Percentiles rank a stretch among this genome's conserved stretches.
Conservation (phyloP, 345 rosid species). For the Punica granatum region DNA sequence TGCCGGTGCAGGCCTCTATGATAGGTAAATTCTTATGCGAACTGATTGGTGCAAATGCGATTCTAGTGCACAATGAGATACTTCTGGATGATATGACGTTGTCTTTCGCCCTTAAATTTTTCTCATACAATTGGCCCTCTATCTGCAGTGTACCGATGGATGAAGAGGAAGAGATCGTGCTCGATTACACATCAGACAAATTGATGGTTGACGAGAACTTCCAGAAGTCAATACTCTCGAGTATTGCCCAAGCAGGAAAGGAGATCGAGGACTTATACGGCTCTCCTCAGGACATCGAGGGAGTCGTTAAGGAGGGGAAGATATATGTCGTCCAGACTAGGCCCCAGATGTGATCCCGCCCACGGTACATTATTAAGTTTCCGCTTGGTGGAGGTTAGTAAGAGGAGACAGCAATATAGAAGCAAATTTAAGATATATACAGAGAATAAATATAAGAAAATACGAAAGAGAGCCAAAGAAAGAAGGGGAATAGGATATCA, state of each 20-base stretch:
- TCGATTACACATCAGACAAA: conserved; percentile 78
- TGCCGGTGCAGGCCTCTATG: conserved; percentile 99
- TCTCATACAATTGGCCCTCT: not conserved
- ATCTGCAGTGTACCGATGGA: conserved; percentile 88
- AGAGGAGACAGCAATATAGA: not conserved
- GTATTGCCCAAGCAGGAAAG: conserved; percentile 72
- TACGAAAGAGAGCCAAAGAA: not conserved
- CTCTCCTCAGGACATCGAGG: conserved; percentile 93
- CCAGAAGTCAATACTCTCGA: conserved; percentile 53
- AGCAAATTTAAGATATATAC: not conserved
- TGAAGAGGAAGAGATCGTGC: conserved; percentile 67
- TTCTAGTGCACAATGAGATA: not conserved
- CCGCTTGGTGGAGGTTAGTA: no score
- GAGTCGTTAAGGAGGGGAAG: conserved; percentile 79
- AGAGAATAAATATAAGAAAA: not conserved
- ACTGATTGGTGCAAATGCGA: not conserved
- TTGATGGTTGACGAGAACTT: conserved; percentile 58
- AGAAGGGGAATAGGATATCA: not conserved
- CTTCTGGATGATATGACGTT: not conserved
- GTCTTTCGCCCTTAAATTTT: not conserved
- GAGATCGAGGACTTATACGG: conserved; percentile 83
- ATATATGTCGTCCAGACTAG: conserved; percentile 91
- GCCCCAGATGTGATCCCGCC: conserved; percentile 67
- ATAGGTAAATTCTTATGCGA: conserved; percentile 46
- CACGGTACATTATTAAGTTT: no score